Evolutionary conservation across 2,329 filamentous ascomycete genomes (phyloP), one percentile per base, ranked within the genome.

Genomic region (Endoconidiophora polonica): DNA sequence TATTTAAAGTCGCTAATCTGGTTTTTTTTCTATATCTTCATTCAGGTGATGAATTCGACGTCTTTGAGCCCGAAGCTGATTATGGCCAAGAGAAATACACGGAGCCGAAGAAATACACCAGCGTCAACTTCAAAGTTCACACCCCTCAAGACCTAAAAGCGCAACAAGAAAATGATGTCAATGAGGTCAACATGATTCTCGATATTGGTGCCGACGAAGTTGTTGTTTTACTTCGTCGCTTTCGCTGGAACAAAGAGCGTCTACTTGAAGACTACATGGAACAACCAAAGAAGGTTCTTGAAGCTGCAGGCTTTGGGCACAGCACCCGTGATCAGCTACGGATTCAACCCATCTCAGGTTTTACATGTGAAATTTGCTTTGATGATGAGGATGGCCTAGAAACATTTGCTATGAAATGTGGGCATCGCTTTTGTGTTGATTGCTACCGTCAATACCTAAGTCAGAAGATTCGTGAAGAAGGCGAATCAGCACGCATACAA

Each of bases 251-350:
- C 65, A 91, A 94, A 63, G 91, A 98, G 62, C 80, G 85, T 38
- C 65, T 98, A 57, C 88, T 96, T 52, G 91, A 98, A 60, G 81
- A 86, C 56, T 96, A 96, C 65, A 95, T 98, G 88, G 90, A 98
- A 56, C 76, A 77, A 46, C 79, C 83, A 3, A 78, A 83, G 53
- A 77, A 82, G 59, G 77, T 91, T 2, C 68, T 96, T 33, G 87
- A 94, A 59, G 80, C 79, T 54, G 88, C 90, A 12, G 91, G 91
- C 0, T 67, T 98, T 26, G 82, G 81, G 36, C 74, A 79, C 49
- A 77, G 71, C 54, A 70, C 75, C n/a, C 66, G 68, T 1, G 68
- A 68, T 9, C 71, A 74, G 9, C 83, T 85, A 2, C 80, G 76
- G 59, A 73, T 93, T 3, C 76, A 88, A 61, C 68, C 71, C 14